A percentile compares a stretch with the other conserved stretches of the same genome.
Evolutionary conservation across 495 filamentous ascomycete genomes (phyloP).

Genomic region (Bacidia gigantensis): DNA sequence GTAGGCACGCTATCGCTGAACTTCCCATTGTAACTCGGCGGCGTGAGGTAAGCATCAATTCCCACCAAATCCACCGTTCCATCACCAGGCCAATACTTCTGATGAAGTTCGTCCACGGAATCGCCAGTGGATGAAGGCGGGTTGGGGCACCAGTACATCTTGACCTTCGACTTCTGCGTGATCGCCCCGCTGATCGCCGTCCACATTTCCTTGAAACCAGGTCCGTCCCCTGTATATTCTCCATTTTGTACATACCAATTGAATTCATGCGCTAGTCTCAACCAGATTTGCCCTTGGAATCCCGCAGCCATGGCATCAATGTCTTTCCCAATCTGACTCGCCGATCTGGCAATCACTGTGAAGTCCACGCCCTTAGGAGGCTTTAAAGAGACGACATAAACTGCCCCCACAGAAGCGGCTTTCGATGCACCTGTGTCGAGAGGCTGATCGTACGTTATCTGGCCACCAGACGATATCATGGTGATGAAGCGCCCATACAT

Average conservation of each 20-base stretch:
- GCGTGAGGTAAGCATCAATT: constrained; percentile 1
- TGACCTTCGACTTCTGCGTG: neutral
- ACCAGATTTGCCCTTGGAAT: constrained; percentile 1
- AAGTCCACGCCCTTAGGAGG: constrained; percentile 1
- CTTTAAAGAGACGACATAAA: constrained; percentile 9
- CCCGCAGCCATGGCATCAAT: neutral
- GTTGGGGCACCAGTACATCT: constrained; percentile 11
- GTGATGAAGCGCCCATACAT: constrained; percentile 9
- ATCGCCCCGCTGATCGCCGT: neutral
- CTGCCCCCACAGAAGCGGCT: neutral
- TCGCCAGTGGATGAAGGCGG: neutral
- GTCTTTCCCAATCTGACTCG: neutral
- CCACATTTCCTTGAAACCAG: constrained; percentile 8
- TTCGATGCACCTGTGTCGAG: neutral
- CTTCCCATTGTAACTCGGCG: neutral
- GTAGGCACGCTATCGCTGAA: neutral
- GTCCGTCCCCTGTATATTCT: constrained; percentile 1
- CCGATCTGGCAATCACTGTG: neutral
- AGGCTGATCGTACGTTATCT: neutral
- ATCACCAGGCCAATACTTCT: constrained; percentile 5
- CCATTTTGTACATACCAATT: constrained; percentile 9
- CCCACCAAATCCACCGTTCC: constrained; percentile 10
- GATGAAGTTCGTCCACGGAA: neutral
- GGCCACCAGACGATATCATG: neutral
- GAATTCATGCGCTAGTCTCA: constrained; percentile 12